Evolutionary conservation across 805 yeast species (phyloP).

Genomic region (Priceomyces castillae): DNA sequence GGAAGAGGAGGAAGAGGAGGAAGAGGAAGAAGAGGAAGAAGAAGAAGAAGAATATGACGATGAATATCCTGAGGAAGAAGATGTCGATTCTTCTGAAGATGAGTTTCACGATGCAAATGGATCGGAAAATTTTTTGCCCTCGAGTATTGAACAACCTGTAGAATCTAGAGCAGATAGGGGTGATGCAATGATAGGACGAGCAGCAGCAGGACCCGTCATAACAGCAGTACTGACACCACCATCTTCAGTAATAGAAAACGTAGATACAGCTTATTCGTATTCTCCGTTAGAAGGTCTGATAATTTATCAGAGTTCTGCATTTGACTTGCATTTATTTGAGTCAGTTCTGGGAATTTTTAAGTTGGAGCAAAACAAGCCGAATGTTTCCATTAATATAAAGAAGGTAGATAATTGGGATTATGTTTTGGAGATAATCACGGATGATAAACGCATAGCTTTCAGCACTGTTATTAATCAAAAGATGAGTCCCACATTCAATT

Average conservation of each 20-base stretch:
- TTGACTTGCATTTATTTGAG: slow-evolving; percentile 59
- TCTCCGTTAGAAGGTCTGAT: not conserved
- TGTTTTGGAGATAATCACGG: slow-evolving; percentile 45
- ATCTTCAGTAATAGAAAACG: not conserved
- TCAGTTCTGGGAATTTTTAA: slow-evolving; percentile 47
- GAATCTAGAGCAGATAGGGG: slow-evolving; percentile 8
- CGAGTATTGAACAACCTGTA: too few species aligned
- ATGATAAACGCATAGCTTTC: slow-evolving; percentile 7
- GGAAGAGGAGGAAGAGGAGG: slow-evolving; percentile 13
- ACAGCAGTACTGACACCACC: not conserved
- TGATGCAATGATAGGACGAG: slow-evolving; percentile 11
- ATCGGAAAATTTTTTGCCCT: not conserved
- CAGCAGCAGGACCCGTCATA: slow-evolving; percentile 3
- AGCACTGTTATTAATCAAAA: slow-evolving; percentile 31
- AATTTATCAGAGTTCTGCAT: slow-evolving; percentile 18
- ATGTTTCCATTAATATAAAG: slow-evolving; percentile 31
- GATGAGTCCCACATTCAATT: slow-evolving; percentile 66
- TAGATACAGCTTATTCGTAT: not conserved
- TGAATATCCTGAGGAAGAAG: not conserved
- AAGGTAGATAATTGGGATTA: slow-evolving; percentile 52
- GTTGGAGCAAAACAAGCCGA: slow-evolving; percentile 32
- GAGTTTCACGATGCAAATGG: slow-evolving; percentile 15
- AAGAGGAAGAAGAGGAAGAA: slow-evolving; percentile 10
- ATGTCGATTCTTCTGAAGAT: slow-evolving; percentile 8
- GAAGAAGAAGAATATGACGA: slow-evolving; percentile 10